These are phyloP conservation scores for Penicillium sp. DNA, from an alignment of 2,329 filamentous ascomycete genomes.

Conservation along the genomic window DNA sequence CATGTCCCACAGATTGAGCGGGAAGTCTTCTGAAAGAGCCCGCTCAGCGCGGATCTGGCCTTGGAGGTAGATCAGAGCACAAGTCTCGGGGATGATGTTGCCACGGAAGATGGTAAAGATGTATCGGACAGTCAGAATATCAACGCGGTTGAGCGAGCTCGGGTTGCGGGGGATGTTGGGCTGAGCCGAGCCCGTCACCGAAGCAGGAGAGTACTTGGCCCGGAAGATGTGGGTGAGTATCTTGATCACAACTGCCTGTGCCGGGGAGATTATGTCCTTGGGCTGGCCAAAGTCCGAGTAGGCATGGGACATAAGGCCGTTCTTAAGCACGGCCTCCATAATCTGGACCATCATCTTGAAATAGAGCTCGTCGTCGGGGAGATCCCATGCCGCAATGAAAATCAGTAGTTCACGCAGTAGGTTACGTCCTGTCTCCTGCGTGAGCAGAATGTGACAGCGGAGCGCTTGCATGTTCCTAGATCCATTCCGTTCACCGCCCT, in stretches of 20 bases:
- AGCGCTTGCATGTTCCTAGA: slow-evolving; percentile 82
- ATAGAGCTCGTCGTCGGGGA: slow-evolving; percentile 88
- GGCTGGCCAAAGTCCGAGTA: slow-evolving; percentile 89
- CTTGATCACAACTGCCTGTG: slow-evolving; percentile 88
- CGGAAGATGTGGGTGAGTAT: slow-evolving; percentile 88
- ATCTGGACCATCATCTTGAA: slow-evolving; percentile 97
- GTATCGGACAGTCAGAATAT: slow-evolving; percentile 73
- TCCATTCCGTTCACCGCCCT: slow-evolving; percentile 60
- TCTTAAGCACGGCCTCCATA: slow-evolving; percentile 86
- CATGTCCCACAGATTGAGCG: slow-evolving; percentile 95
- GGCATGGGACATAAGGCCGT: slow-evolving; percentile 83
- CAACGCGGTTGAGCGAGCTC: slow-evolving; percentile 54
- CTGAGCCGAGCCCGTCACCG: slow-evolving; percentile 48
- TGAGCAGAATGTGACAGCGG: slow-evolving; percentile 82
- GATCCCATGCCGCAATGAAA: slow-evolving; percentile 95
- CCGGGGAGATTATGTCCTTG: slow-evolving; percentile 94
- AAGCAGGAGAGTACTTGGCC: slow-evolving; percentile 53
- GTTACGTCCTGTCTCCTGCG: slow-evolving; percentile 86
- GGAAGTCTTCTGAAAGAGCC: slow-evolving; percentile 80
- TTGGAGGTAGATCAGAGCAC: slow-evolving; percentile 90
- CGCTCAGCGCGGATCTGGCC: slow-evolving; percentile 78
- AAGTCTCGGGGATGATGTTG: slow-evolving; percentile 89
- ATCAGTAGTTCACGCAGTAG: slow-evolving; percentile 86
- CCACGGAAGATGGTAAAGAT: slow-evolving; percentile 89
- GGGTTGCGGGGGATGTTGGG: slow-evolving; percentile 58